Evolutionary conservation across 2,329 filamentous ascomycete genomes (phyloP), one percentile per base, ranked within the genome.

Genomic region (Claviceps paspali): DNA sequence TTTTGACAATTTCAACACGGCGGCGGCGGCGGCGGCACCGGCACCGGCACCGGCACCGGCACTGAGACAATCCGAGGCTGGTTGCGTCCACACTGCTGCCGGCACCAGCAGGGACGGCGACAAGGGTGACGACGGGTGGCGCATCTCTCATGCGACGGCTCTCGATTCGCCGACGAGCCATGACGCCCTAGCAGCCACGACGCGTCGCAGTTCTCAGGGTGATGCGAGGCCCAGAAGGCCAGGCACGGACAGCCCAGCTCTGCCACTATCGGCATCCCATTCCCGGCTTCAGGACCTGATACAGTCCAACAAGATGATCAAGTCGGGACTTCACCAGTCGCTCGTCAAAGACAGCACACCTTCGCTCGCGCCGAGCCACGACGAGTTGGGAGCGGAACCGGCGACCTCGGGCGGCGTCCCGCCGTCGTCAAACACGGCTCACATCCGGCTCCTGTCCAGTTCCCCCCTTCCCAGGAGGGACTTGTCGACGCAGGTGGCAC

Each of bases 281-380:
- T 68, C 65, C 2, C 70, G 73, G 19, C 53, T 77, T 8, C 72
- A 74, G 43, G 73, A 78, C 38, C 64, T 78, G 57, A 63, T 76
- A 26, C 64, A 70, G 39, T 69, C 71, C 3, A 75, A 76, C 50
- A 75, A 70, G 47, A 66, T 56, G 6, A 67, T 71, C 44, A 72
- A 73, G 48, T 65, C 68, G 3, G 65, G 65, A 18, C 49, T 78
- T 5, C 63, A 72, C 39, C 68, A 73, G 46, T 65, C 67, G 1
- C 51, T 70, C 26, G 60, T 66, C 2, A 76, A 75, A 44, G 73
- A 76, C 37, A 76, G 73, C 38, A 68, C 70, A 2, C 61, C 62
- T 2, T 75, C 70, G 7, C 60, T 68, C n/a, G 52, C 59, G 32
- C 57, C 68, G 18, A 72, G 66, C 41, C 63, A 68, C 37, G 65